Base-by-base conservation (phyloP, 148 eudicot species). In the Drosera capensis region DNA sequence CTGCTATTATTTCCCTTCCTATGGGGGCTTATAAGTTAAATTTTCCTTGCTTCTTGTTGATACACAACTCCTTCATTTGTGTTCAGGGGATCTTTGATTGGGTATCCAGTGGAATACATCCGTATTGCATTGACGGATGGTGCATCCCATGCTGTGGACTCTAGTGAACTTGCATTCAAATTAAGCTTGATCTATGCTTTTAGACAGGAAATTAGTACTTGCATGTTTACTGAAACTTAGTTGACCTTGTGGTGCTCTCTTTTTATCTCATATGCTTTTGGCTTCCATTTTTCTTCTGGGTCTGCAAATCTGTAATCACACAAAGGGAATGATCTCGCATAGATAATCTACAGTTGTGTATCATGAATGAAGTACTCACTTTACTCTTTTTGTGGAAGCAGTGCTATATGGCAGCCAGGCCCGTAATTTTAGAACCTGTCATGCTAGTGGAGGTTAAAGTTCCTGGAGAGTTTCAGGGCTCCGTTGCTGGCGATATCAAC, bases 81-180 rank as follows among this genome's bases (percentile, higher is more conserved):
- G 34, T 60, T 41, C 57, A 90, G 99, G 70, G 99, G 95, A 36
- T 84, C 95, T 14, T 71, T 90, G 51, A 90, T 90, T 63, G 99
- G 99, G 29, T 76, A 75, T 62, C 99, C 95, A 14, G 99, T 90
- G 31, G 99, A 90, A 70, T 78, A 78, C 51, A 47, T 80, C 25
- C 93, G 80, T 29, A 42, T 90, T 43, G 70, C 58, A 58, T 61
- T 90, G 59, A 90, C 84, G n/a, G 99, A 90, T 66, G 99, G 99
- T 57, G 80, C 92, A 59, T 54, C 99, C 18, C 99, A 90, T 64
- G 71, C 95, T 22, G 99, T 90, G 57, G 99, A 90, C 76, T 90
- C 99, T 43, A 90, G 95, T 78, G 99, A 90, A 72, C 99, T 90
- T 46, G 99, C 99, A 28, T 90, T 90, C 55, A 90, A 85, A 68